Percentiles rank a stretch among this genome's conserved stretches.
Conservation (phyloP, 805 yeast genomes). For the Wickerhamiella azymoides region DNA sequence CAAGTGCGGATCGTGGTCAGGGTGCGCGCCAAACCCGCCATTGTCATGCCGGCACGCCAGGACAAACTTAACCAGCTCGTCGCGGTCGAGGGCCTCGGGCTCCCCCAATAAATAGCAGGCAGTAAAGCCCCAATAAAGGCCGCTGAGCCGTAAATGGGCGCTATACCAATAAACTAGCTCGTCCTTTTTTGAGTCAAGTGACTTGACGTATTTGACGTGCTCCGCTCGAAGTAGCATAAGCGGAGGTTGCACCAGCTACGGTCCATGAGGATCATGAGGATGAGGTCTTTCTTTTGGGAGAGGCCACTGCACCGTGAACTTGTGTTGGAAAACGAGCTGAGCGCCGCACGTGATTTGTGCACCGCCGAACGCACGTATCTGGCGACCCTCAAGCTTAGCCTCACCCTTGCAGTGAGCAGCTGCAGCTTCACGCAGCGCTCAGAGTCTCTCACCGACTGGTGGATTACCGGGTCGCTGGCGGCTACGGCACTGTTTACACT, state of each 20-base stretch:
- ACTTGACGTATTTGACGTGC: slow-evolving; percentile 44
- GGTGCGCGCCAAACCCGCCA: slow-evolving; percentile 78
- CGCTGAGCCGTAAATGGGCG: slow-evolving; percentile 78
- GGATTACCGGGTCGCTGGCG: neutral
- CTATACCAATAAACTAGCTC: slow-evolving; percentile 73
- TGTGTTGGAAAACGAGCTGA: neutral
- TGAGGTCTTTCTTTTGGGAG: slow-evolving; percentile 1
- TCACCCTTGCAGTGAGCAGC: slow-evolving; percentile 2
- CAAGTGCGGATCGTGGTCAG: slow-evolving; percentile 79
- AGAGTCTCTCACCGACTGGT: neutral
- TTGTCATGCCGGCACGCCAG: slow-evolving; percentile 41
- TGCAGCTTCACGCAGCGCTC: neutral
- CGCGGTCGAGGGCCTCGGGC: slow-evolving; percentile 41
- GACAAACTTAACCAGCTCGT: slow-evolving; percentile 57
- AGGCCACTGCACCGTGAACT: neutral
- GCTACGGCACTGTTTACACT: neutral
- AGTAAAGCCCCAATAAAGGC: slow-evolving; percentile 89
- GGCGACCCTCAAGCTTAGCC: slow-evolving; percentile 1
- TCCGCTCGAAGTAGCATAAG: slow-evolving; percentile 27
- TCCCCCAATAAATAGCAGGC: slow-evolving; percentile 52
- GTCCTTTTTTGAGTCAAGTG: slow-evolving; percentile 40
- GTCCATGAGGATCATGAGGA: no score
- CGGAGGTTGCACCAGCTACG: neutral
- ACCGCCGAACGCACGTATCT: slow-evolving; percentile 7
- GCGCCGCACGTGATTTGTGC: slow-evolving; percentile 1